These are phyloP conservation scores for Hanseniaspora thailandica DNA, from an alignment of 805 yeast genomes.

Conservation along the genomic window DNA sequence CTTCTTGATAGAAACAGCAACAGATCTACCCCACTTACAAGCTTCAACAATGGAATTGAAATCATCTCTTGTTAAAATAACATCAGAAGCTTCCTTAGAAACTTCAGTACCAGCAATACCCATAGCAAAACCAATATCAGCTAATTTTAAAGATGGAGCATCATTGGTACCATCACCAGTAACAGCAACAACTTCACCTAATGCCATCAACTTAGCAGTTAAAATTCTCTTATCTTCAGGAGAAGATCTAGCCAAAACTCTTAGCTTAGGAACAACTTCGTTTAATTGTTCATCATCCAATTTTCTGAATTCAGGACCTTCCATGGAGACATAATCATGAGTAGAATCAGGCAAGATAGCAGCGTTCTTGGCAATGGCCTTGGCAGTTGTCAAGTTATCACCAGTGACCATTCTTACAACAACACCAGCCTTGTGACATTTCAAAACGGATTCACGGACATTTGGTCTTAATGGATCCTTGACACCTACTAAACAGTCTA, in stretches of 20 bases:
- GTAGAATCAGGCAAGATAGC: conserved; percentile 47
- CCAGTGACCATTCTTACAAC: conserved; percentile 97
- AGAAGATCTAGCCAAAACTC: conserved; percentile 84
- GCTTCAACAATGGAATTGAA: conserved; percentile 92
- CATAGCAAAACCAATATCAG: conserved; percentile 98
- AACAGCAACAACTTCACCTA: conserved; percentile 93
- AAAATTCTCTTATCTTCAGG: conserved; percentile 89
- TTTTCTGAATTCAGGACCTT: conserved; percentile 80
- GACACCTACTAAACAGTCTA: conserved; percentile 78
- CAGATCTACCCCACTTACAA: conserved; percentile 97
- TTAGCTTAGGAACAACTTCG: conserved; percentile 55
- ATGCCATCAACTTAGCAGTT: conserved; percentile 64
- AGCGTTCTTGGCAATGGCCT: conserved; percentile 78
- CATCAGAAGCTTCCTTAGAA: conserved; percentile 94
- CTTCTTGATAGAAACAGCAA: conserved; percentile 84
- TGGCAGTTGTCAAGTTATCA: conserved; percentile 83
- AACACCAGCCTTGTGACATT: conserved; percentile 85
- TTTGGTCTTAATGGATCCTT: conserved; percentile 90
- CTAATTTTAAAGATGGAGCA: conserved; percentile 92
- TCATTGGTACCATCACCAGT: conserved; percentile 99
- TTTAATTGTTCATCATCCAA: conserved; percentile 46
- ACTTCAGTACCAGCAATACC: conserved; percentile 98
- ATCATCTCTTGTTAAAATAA: conserved; percentile 86
- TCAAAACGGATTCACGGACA: conserved; percentile 75
- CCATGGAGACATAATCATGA: conserved; percentile 58